A percentile compares a stretch with the other conserved stretches of the same genome.
Evolutionary conservation across 768 basidiomycete genomes (phyloP).

Genomic region (Trametes coccinea): DNA sequence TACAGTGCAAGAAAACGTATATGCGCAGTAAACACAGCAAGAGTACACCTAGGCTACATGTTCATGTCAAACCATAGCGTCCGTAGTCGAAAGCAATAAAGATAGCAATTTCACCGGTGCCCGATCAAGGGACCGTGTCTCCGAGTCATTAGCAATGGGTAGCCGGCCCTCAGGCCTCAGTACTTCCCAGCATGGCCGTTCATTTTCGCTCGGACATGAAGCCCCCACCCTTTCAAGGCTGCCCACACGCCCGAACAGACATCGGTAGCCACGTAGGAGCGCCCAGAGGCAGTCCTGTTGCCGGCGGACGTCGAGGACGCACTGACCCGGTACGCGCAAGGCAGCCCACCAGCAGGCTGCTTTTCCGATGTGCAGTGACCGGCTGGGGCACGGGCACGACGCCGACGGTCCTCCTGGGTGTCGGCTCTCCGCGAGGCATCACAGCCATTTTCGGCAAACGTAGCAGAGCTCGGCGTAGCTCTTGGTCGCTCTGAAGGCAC

Average conservation of each 20-base stretch:
- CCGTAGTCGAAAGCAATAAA: conserved; percentile 7
- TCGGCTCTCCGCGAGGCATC: conserved; percentile 4
- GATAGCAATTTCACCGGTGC: conserved; percentile 1
- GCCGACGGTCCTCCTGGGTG: not conserved
- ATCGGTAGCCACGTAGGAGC: conserved; percentile 10
- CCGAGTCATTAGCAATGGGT: not conserved
- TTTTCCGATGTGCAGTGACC: conserved; percentile 6
- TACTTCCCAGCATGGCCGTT: conserved; percentile 12
- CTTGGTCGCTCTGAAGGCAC: conserved; percentile 8
- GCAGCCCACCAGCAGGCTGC: not conserved
- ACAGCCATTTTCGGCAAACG: conserved; percentile 3
- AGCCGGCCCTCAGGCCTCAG: conserved; percentile 1
- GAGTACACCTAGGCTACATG: conserved; percentile 15
- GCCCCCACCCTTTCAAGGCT: conserved; percentile 18
- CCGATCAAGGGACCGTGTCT: conserved; percentile 10
- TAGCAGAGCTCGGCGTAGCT: conserved; percentile 1
- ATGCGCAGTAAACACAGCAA: not conserved
- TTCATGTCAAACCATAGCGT: conserved; percentile 13
- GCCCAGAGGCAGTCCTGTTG: conserved; percentile 7
- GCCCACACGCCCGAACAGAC: conserved; percentile 16
- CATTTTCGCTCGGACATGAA: conserved; percentile 21
- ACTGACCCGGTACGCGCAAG: conserved; percentile 10
- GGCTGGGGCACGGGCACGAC: not conserved
- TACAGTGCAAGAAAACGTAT: not conserved
- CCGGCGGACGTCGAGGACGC: conserved; percentile 15